Evolutionary conservation across 169 alveolate genomes (phyloP), one percentile per base, ranked within the genome.

Genomic region (Eimeria praecox): DNA sequence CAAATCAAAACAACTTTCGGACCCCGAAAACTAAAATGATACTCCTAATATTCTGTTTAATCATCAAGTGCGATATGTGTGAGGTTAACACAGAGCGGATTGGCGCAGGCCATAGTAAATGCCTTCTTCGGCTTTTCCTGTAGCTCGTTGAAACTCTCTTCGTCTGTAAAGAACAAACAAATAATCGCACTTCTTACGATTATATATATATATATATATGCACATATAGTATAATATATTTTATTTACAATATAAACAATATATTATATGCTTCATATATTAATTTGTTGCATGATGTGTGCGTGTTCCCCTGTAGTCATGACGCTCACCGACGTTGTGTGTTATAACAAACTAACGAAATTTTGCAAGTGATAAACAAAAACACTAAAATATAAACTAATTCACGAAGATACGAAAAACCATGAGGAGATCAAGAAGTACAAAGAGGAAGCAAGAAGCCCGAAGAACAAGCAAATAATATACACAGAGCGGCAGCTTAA

Each of bases 51-150:
- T 44, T 38, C 35, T 6, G 42, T 9, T 78, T 77, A 97, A 91
- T 97, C 98, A 77, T 97, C 99, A 49, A 98, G 95, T 54, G 98
- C 97, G 89, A 98, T 98, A 95, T 98, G 99, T 59, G 99, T 98
- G 64, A 98, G 96, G 95, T 97, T 98, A 83, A 98, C 97, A 71
- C 99, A 98, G 96, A 97, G 87, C n/a, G 96, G 96, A 90, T 98
- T 97, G 42, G 98, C 98, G 71, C 99, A 98, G 62, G 98, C 99
- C 98, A 97, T 98, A 33, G 97, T 94, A 82, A 98, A 98, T n/a
- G 99, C 98, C 66, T 96, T 97, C 92, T 97, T 97, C 20, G 98
- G 98, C 75, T 96, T 97, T 90, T 97, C 97, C 90, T 98, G 99
- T 69, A 98, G 90, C 91, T 97, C 98, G 94, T 97, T 97, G 96